phyloP scores from a whole-genome alignment of 192 early-diverging fungal species.

The Coemansia sp. region DNA sequence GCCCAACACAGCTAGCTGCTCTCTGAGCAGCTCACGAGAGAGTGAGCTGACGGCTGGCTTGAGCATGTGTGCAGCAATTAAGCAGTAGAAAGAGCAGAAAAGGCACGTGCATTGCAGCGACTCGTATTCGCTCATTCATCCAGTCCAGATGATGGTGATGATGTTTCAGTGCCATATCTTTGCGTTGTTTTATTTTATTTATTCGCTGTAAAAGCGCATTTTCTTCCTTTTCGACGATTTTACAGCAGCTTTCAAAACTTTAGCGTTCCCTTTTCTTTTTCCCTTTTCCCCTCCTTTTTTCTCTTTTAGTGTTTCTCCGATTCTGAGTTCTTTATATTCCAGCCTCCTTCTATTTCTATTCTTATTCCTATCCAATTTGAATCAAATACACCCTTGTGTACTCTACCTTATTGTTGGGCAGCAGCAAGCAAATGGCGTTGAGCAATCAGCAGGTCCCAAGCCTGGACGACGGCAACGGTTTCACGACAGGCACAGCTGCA shows the following conservation, averaged over 20 bases:
- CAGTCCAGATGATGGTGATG: too few species aligned
- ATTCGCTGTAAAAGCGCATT: too few species aligned
- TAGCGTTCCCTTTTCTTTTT: not conserved
- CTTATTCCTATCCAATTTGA: not conserved
- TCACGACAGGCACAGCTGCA: not conserved
- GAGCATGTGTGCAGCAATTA: not conserved
- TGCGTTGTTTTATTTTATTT: too few species aligned
- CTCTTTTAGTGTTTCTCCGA: not conserved
- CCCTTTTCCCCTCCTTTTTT: not conserved
- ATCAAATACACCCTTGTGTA: not conserved
- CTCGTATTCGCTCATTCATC: too few species aligned
- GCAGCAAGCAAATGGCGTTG: not conserved
- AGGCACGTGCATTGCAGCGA: too few species aligned
- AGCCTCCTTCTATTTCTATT: not conserved
- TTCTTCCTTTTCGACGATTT: too few species aligned
- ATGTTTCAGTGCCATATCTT: too few species aligned
- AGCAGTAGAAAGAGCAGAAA: too few species aligned
- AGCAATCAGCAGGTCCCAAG: conserved; percentile 31
- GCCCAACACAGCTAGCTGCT: not conserved
- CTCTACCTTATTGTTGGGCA: not conserved
- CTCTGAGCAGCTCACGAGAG: not conserved
- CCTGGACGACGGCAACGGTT: conserved; percentile 3
- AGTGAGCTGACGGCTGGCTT: not conserved
- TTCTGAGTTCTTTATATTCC: not conserved
- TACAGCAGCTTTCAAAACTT: not conserved